Percentiles rank a stretch among this genome's conserved stretches.
phyloP scores from a whole-genome alignment of 2,329 filamentous ascomycete genomes.

The Cladophialophora yegresii region DNA sequence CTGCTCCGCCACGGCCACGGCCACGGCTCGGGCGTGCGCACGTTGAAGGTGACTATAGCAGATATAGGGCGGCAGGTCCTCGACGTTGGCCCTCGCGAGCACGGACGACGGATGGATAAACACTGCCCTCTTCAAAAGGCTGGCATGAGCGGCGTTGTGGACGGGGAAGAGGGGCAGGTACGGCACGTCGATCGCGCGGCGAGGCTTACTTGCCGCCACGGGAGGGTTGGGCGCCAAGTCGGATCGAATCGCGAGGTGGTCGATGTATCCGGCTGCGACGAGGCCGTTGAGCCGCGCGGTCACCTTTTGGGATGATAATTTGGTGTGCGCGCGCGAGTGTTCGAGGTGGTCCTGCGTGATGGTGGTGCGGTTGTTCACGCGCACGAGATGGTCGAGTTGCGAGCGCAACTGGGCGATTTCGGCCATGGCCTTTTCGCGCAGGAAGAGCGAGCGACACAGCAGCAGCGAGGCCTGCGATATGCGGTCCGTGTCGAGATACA shows the following conservation, averaged over 20 bases:
- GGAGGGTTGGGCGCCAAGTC: slow-evolving; percentile 77
- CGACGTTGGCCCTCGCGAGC: slow-evolving; percentile 67
- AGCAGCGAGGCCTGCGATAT: slow-evolving; percentile 57
- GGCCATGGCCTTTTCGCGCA: slow-evolving; percentile 81
- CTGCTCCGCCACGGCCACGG: slow-evolving; percentile 49
- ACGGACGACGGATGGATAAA: slow-evolving; percentile 86
- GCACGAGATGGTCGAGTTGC: slow-evolving; percentile 80
- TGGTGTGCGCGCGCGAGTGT: slow-evolving; percentile 55
- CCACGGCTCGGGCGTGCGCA: slow-evolving; percentile 56
- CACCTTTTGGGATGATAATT: slow-evolving; percentile 68
- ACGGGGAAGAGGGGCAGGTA: slow-evolving; percentile 80
- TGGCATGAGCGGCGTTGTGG: slow-evolving; percentile 42
- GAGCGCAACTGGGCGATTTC: slow-evolving; percentile 80
- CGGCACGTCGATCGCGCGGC: slow-evolving; percentile 85
- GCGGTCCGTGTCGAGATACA: slow-evolving; percentile 65
- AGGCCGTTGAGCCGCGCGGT: slow-evolving; percentile 80
- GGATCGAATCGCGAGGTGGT: slow-evolving; percentile 88
- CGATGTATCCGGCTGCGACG: slow-evolving; percentile 86
- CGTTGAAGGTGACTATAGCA: slow-evolving; percentile 85
- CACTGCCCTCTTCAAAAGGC: slow-evolving; percentile 65
- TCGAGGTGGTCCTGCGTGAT: slow-evolving; percentile 65
- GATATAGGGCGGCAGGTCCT: slow-evolving; percentile 82
- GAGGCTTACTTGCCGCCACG: slow-evolving; percentile 67
- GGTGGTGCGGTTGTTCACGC: slow-evolving; percentile 65
- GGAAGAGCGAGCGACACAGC: slow-evolving; percentile 82